Base-by-base conservation (phyloP, 495 filamentous ascomycete species). In the Pyrenopolyporus hunteri region DNA sequence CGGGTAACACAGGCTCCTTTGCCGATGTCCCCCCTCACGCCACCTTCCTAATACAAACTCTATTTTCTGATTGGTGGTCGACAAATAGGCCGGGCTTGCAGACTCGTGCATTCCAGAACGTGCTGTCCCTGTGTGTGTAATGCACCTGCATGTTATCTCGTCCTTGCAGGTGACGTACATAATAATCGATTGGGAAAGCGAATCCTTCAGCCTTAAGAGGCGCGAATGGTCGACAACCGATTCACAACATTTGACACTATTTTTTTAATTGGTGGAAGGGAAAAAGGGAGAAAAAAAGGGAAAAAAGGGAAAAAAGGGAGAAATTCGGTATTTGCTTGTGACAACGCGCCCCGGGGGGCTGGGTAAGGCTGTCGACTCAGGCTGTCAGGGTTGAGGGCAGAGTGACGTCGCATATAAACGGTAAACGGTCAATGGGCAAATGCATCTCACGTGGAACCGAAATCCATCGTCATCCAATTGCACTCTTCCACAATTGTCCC, bases 171-270 rank as follows among this genome's bases (percentile, higher is more conserved):
- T 64, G 55, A 59, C 44, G 50, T 23, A 55, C 25, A 7, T 19
- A n/a, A n/a, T 17, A 22, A n/a, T 8, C 7, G 36, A 19, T 28
- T 3, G 14, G 23, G 43, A 26, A 29, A 45, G 17, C 11, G 8
- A 36, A 65, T 65, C 62, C 62, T 65, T 65, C 62, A 59, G 62
- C 62, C 62, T 56, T 65, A 59, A 36, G 31, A 32, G 6, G 13
- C 33, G 39, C 55, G 44, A 64, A 64, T 64, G 32, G 55, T 59
- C 16, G 45, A 26, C 26, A 43, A 26, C 1, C 50, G 44, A 55
- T 62, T 55, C 16, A 1, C 25, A 19, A 8, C 11, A 4, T 5
- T 13, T 4, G 6, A 22, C 20, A 31, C 6, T 31, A 31, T n/a
- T n/a, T n/a, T n/a, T n/a, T n/a, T n/a, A n/a, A n/a, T n/a, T n/a